Evolutionary conservation across 768 basidiomycete genomes (phyloP).

Genomic region (Termitomyces heimii): DNA sequence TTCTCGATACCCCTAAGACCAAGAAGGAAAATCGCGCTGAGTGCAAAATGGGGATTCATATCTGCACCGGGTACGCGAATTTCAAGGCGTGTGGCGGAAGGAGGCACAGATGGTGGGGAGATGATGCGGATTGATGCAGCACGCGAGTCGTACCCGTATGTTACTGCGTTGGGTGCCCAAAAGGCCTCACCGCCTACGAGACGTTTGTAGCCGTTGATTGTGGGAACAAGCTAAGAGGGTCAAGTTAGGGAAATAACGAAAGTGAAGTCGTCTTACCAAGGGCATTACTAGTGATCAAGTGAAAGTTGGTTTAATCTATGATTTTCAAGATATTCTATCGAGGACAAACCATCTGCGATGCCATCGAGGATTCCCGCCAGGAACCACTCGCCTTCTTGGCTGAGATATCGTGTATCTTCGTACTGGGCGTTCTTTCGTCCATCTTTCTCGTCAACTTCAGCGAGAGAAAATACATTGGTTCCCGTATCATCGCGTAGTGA

Average conservation of each 20-base stretch:
- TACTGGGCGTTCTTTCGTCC: constrained; percentile 70
- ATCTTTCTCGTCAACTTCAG: constrained; percentile 47
- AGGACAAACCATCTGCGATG: constrained; percentile 66
- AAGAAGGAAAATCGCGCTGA: constrained; percentile 82
- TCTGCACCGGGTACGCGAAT: constrained; percentile 95
- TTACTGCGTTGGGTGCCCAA: constrained; percentile 91
- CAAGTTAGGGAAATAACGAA: background rate
- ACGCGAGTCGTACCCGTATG: constrained; percentile 95
- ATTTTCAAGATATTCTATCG: background rate
- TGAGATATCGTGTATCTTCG: constrained; percentile 81
- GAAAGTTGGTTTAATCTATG: background rate
- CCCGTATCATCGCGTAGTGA: constrained; percentile 69
- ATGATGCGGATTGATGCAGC: constrained; percentile 90
- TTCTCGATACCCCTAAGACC: constrained; percentile 87
- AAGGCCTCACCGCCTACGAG: constrained; percentile 89
- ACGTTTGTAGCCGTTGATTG: constrained; percentile 96
- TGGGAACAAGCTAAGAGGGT: constrained; percentile 63
- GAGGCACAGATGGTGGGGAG: constrained; percentile 82
- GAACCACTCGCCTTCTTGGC: constrained; percentile 83
- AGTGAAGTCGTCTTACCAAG: constrained; percentile 40
- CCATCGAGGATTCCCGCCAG: constrained; percentile 91
- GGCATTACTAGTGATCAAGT: constrained; percentile 56
- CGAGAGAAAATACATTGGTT: constrained; percentile 74
- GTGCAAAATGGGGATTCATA: constrained; percentile 88
- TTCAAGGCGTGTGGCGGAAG: constrained; percentile 83